Conservation (phyloP, 1,284 basidiomycete genomes). For the Boletellus sp. region DNA sequence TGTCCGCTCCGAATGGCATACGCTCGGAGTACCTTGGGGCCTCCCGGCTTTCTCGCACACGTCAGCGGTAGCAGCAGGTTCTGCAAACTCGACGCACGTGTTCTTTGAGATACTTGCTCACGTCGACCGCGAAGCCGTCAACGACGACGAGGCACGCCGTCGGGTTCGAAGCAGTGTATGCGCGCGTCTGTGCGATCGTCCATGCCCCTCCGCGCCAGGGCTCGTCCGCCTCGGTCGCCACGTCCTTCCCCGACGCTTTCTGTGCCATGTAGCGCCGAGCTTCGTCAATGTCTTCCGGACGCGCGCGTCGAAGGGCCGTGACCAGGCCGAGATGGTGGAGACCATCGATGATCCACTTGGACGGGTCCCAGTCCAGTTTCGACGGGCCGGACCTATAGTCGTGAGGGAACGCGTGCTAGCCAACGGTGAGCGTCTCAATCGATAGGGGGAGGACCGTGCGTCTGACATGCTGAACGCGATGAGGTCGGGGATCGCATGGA, state of each 20-base stretch:
- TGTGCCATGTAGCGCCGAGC: background rate
- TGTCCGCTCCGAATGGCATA: background rate
- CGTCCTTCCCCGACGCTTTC: background rate
- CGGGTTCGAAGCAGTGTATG: background rate
- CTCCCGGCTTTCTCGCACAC: background rate
- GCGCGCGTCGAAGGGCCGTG: constrained; percentile 50
- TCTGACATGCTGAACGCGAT: background rate
- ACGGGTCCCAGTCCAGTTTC: background rate
- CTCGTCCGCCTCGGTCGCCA: background rate
- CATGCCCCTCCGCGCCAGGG: background rate
- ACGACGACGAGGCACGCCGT: background rate
- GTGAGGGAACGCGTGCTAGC: constrained; percentile 67
- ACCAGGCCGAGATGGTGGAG: constrained; percentile 50
- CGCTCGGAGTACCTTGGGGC: background rate
- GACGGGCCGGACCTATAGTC: constrained; percentile 71
- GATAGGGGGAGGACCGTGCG: background rate
- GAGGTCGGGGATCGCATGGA: background rate
- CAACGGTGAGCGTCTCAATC: background rate
- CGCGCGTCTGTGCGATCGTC: background rate
- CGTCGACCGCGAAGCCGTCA: background rate
- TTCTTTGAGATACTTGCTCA: background rate
- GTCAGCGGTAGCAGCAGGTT: background rate
- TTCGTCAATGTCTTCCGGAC: constrained; percentile 43
- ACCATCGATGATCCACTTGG: constrained; percentile 68
- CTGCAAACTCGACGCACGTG: background rate